These are phyloP conservation scores for Fusarium newnesense DNA, from an alignment of 2,329 filamentous ascomycete species.

Conservation along the genomic window DNA sequence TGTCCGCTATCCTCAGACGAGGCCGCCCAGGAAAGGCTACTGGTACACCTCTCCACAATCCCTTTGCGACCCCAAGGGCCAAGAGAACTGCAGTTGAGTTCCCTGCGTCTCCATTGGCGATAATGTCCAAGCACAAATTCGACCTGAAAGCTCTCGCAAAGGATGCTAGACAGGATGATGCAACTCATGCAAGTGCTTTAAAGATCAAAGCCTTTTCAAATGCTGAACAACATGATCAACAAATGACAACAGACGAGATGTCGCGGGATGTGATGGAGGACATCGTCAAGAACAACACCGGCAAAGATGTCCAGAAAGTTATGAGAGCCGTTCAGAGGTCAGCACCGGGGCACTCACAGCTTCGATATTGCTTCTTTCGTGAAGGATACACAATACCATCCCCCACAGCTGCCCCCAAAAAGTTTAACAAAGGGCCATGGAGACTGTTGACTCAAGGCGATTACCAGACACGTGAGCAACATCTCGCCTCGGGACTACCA, in stretches of 20 bases:
- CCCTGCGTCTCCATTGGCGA: slow-evolving; percentile 60
- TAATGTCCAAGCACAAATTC: slow-evolving; percentile 68
- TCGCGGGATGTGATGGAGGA: slow-evolving; percentile 41
- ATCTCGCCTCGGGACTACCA: slow-evolving; percentile 71
- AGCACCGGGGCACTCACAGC: slow-evolving; percentile 50
- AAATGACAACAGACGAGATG: slow-evolving; percentile 24
- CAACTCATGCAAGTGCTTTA: slow-evolving; percentile 65
- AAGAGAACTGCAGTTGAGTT: slow-evolving; percentile 57
- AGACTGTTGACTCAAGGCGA: slow-evolving; percentile 58
- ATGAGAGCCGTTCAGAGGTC: slow-evolving; percentile 63
- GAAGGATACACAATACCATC: slow-evolving; percentile 44
- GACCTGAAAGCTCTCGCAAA: slow-evolving; percentile 71
- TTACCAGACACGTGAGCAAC: slow-evolving; percentile 60
- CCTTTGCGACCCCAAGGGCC: slow-evolving; percentile 57
- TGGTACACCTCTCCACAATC: slow-evolving; percentile 28
- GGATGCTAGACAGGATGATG: slow-evolving; percentile 68
- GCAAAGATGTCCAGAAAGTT: slow-evolving; percentile 57
- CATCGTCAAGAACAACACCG: slow-evolving; percentile 51
- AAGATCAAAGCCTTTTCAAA: slow-evolving; percentile 52
- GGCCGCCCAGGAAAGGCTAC: slow-evolving; percentile 37
- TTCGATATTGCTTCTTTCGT: slow-evolving; percentile 63
- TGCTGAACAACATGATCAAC: slow-evolving; percentile 9
- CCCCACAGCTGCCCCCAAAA: slow-evolving; percentile 43
- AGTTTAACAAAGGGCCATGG: slow-evolving; percentile 56
- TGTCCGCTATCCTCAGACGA: slow-evolving; percentile 51